phyloP scores from a whole-genome alignment of 495 filamentous ascomycete species.

The Amniculicola lignicola region DNA sequence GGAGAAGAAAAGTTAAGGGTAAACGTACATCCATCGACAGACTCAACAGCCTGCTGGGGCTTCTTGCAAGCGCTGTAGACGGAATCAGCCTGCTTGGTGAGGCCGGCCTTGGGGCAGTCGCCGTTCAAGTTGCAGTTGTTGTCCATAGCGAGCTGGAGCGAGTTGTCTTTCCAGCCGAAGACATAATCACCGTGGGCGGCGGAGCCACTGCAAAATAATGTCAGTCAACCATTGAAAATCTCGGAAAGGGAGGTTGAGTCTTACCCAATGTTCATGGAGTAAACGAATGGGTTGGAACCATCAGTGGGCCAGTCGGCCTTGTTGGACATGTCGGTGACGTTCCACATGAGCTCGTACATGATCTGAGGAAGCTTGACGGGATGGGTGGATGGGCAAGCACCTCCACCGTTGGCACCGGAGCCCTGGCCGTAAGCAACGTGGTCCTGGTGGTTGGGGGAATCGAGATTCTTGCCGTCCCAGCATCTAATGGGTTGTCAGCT shows the following conservation, averaged over 20 bases:
- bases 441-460: constrained; percentile 51
- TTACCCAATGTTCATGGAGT: constrained; percentile 51
- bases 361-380: constrained; percentile 51
- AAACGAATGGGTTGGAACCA: constrained; percentile 47
- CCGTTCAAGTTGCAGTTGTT: constrained; percentile 44
- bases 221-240: constrained; percentile 33
- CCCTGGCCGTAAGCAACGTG: constrained; percentile 49
- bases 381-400: constrained; percentile 49
- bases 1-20: not conserved
- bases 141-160: constrained; percentile 51
- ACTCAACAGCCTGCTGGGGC: constrained; percentile 42
- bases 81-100: constrained; percentile 42
- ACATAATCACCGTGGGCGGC: constrained; percentile 51
- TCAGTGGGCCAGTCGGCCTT: constrained; percentile 44
- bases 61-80: constrained; percentile 44
- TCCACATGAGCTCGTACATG: constrained; percentile 54
- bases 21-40: constrained; percentile 45
- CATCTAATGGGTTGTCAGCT: constrained; percentile 37
- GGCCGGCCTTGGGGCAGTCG: constrained; percentile 38
- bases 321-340: constrained; percentile 46
- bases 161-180: constrained; percentile 49
- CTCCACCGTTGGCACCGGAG: constrained; percentile 41
- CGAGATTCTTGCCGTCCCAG: constrained; percentile 56
- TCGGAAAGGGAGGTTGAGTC: constrained; percentile 8
- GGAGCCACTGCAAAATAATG: constrained; percentile 36